Evolutionary conservation across 225 moss, liverwort and hornwort genomes (phyloP).

Genomic region (Marchantia paleacea): DNA sequence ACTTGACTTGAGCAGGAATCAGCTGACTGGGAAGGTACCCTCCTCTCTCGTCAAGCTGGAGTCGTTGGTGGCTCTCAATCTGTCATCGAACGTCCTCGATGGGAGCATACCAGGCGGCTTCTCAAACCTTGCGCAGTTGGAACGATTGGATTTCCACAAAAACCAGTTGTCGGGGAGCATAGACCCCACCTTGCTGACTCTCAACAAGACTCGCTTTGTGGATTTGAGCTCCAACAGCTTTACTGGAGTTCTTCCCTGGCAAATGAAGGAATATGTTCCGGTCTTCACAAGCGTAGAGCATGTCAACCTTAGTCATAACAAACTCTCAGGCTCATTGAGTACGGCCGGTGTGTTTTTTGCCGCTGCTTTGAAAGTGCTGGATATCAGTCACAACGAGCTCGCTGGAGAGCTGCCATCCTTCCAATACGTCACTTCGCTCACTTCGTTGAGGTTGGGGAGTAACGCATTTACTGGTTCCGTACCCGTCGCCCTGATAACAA

Average conservation of each 20-base stretch:
- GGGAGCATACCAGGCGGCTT: constrained; percentile 39
- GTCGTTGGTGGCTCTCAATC: constrained; percentile 52
- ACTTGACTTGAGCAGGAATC: constrained; percentile 60
- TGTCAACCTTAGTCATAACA: constrained; percentile 41
- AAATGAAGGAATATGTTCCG: constrained; percentile 27
- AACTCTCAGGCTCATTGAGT: constrained; percentile 20
- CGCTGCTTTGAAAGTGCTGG: constrained; percentile 44
- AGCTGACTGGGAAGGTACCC: constrained; percentile 47
- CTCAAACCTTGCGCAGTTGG: constrained; percentile 31
- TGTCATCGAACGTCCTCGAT: constrained; percentile 52
- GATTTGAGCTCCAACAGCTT: constrained; percentile 74
- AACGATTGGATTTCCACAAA: constrained; percentile 57
- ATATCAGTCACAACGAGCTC: constrained; percentile 59
- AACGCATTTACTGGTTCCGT: constrained; percentile 58
- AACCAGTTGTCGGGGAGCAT: constrained; percentile 64
- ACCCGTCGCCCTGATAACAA: constrained; percentile 47
- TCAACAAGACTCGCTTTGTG: constrained; percentile 51
- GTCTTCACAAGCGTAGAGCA: constrained; percentile 25
- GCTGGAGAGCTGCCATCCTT: constrained; percentile 54
- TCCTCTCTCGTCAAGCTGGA: constrained; percentile 36
- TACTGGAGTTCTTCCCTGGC: constrained; percentile 51
- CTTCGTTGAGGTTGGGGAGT: constrained; percentile 43
- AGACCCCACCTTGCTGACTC: constrained; percentile 43
- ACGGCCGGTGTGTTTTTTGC: constrained; percentile 15
- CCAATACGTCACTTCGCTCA: constrained; percentile 37